These are phyloP conservation scores for Bocquillonia castaneifolia DNA, from an alignment of 441 rosid species.

Conservation along the genomic window DNA sequence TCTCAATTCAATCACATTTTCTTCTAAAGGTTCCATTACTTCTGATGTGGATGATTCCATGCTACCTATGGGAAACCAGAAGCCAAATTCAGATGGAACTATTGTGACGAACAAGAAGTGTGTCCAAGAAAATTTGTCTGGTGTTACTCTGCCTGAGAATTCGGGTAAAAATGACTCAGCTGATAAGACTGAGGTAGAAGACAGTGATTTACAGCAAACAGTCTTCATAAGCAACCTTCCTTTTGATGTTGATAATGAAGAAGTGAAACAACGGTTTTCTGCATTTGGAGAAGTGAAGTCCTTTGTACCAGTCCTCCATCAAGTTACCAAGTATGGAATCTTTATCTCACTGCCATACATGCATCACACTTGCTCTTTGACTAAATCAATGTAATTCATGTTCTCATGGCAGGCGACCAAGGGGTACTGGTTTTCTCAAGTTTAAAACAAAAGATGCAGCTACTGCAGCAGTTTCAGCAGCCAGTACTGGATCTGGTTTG, in stretches of 20 bases:
- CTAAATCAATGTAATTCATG: slow-evolving; percentile 9
- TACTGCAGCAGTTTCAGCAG: slow-evolving; percentile 68
- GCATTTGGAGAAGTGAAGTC: slow-evolving; percentile 74
- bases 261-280: slow-evolving; percentile 71
- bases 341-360: slow-evolving; percentile 16
- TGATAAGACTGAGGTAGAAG: slow-evolving; percentile 41
- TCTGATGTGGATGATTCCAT: slow-evolving; percentile 34
- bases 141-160: slow-evolving; percentile 33
- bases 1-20: slow-evolving; percentile 47
- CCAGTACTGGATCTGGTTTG: slow-evolving; percentile 50
- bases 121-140: slow-evolving; percentile 29
- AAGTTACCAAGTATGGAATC: slow-evolving; percentile 72
- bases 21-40: slow-evolving; percentile 40
- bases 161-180: slow-evolving; percentile 35
- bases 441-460: slow-evolving; percentile 70
- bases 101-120: slow-evolving; percentile 25
- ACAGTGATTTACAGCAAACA: slow-evolving; percentile 61
- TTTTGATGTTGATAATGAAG: slow-evolving; percentile 59
- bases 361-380: slow-evolving; percentile 11
- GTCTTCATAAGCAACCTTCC: slow-evolving; percentile 81
- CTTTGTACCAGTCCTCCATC: slow-evolving; percentile 74
- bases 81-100: slow-evolving; percentile 30
- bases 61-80: slow-evolving; percentile 25
- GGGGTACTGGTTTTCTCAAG: slow-evolving; percentile 87
- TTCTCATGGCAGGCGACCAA: slow-evolving; percentile 66